Percentiles rank a stretch among this genome's conserved stretches.
These are phyloP conservation scores for Piper longum DNA, from an alignment of 164 flowering plant species.

Conservation along the genomic window DNA sequence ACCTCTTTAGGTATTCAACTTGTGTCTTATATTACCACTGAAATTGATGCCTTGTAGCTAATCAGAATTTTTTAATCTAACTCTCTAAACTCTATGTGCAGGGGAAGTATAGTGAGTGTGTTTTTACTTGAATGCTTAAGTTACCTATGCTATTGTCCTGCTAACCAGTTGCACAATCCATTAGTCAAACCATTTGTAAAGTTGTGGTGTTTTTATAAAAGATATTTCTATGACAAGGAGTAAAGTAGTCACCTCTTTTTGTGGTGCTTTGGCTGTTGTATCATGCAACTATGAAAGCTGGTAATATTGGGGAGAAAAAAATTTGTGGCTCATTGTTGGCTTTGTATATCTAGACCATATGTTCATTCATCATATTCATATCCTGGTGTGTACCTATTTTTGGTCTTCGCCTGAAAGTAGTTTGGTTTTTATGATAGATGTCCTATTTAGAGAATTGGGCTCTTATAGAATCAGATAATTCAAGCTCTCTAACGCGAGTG, in stretches of 20 bases:
- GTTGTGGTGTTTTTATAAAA: neutral
- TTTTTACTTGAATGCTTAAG: too few relatives aligned
- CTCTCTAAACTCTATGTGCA: neutral
- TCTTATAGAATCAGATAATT: conserved; percentile 60
- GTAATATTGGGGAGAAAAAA: neutral
- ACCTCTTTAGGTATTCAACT: neutral
- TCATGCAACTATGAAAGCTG: neutral
- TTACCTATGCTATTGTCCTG: neutral
- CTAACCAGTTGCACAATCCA: neutral
- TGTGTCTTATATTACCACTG: neutral
- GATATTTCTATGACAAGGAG: too few relatives aligned
- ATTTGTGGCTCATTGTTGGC: neutral
- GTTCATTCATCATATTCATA: too few relatives aligned
- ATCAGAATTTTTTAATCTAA: neutral
- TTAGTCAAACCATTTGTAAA: neutral
- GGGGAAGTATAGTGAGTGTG: neutral
- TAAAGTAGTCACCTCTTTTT: too few relatives aligned
- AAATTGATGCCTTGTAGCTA: neutral
- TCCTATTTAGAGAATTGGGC: conserved; percentile 76
- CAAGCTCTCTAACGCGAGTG: conserved; percentile 62
- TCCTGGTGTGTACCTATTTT: neutral
- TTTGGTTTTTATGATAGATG: conserved; percentile 24
- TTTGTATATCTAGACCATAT: neutral
- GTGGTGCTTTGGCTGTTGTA: neutral
- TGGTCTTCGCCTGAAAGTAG: neutral